These are phyloP conservation scores for Nepenthes alata DNA, from an alignment of 179 eudicot species.

Conservation along the genomic window DNA sequence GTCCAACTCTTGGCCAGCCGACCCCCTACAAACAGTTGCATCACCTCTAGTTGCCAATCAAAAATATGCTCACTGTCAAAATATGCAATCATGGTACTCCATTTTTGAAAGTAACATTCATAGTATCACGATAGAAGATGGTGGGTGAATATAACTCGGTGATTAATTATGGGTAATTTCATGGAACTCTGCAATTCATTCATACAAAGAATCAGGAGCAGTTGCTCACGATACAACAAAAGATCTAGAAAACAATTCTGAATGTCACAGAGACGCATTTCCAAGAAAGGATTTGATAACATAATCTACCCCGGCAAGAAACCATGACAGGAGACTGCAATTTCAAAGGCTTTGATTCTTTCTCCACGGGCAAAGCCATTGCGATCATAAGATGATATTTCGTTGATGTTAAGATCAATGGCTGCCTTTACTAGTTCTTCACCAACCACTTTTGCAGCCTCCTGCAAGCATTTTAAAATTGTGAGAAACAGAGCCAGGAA, in stretches of 20 bases:
- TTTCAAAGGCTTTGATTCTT: conserved; percentile 70
- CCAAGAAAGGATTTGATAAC: no score
- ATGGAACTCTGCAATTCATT: not conserved
- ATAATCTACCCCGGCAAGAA: conserved; percentile 36
- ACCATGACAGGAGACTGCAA: conserved; percentile 59
- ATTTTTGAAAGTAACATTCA: no score
- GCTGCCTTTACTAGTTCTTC: conserved; percentile 85
- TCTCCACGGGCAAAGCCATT: conserved; percentile 51
- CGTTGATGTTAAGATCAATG: conserved; percentile 41
- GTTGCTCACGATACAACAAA: not conserved
- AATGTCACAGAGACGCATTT: no score
- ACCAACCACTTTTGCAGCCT: conserved; percentile 74
- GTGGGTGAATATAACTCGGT: no score
- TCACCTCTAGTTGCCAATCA: no score
- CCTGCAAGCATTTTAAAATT: conserved; percentile 29
- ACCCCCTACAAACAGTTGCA: no score
- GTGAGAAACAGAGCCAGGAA: not conserved
- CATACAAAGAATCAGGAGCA: not conserved
- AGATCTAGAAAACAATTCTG: no score
- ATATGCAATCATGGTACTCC: no score
- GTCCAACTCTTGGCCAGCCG: no score
- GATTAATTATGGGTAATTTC: no score
- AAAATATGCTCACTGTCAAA: no score
- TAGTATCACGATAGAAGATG: no score
- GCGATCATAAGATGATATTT: conserved; percentile 75